Base-by-base conservation (phyloP, 495 filamentous ascomycete species). In the Mycothermus thermophilus region DNA sequence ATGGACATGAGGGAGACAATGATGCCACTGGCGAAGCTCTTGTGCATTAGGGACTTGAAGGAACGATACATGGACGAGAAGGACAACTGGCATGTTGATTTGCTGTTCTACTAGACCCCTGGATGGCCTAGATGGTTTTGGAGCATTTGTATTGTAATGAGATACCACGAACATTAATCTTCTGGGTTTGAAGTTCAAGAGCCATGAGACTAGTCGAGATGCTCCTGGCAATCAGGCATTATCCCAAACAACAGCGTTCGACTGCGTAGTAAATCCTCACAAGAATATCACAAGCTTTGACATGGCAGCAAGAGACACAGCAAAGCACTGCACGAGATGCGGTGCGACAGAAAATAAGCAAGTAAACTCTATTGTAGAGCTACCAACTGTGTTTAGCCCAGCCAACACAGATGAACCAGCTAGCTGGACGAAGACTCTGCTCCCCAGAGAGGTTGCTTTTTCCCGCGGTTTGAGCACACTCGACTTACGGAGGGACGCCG, bases 1-100 rank as follows among this genome's bases (percentile, higher is more conserved):
- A 74, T 92, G 46, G 92, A 96, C 41, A 93, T 94, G 80, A 79
- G 77, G 45, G 90, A 97, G 35, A 84, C 79, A 2, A 77, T 80
- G 56, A 55, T 80, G 35, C 81, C 86, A 1, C 65, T 93, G 16
- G 61, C 81, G 22, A 63, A 71, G 41, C 65, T 86, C 39, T 64
- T 94, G 2, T 70, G 73, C 23, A 67, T 70, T 25, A 50, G 62
- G 8, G 76, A 82, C 42, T 62, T 93, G 38, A 80, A 78, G 48
- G 69, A 74, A 32, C 72, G 73, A 26, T 92, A 83, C 47, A 66
- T 58, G 2, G 59, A 60, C 37, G 50, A 48, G 32, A 54, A 63
- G 35, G 18, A 26, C 5, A 19, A 3, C 25, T 55, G 63, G 21
- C 56, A 52, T n/a, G 44, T 80, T 20, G 60, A 75, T 23, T 46